Evolutionary conservation across 192 early-diverging fungal species (phyloP).

Genomic region (Backusella parvicylindrica): DNA sequence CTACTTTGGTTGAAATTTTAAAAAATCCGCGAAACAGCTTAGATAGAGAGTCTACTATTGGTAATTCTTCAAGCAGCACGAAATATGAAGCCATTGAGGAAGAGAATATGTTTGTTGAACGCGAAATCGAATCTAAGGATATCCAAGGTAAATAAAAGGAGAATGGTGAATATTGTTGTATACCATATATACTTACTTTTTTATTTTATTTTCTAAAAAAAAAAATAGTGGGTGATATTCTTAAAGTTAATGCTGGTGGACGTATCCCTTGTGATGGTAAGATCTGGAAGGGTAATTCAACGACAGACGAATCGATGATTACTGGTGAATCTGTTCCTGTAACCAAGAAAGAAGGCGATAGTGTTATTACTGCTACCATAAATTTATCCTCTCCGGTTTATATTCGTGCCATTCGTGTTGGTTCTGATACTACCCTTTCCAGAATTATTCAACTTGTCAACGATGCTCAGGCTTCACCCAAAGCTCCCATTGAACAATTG

Average conservation of each 20-base stretch:
- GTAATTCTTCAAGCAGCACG: not conserved
- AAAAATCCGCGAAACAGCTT: slow-evolving; percentile 15
- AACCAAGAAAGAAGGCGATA: slow-evolving; percentile 45
- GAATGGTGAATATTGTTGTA: not conserved
- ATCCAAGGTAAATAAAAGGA: slow-evolving; percentile 50
- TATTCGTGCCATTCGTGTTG: slow-evolving; percentile 62
- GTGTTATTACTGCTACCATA: slow-evolving; percentile 63
- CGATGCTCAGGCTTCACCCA: slow-evolving; percentile 57
- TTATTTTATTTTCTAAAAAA: slow-evolving; percentile 23
- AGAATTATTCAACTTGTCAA: slow-evolving; percentile 63
- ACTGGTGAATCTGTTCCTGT: slow-evolving; percentile 79
- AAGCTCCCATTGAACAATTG: slow-evolving; percentile 63
- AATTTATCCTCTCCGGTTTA: slow-evolving; percentile 55
- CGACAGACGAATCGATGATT: slow-evolving; percentile 77
- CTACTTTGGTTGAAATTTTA: slow-evolving; percentile 46
- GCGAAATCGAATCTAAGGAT: slow-evolving; percentile 41
- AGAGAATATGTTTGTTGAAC: slow-evolving; percentile 34
- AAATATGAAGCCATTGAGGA: slow-evolving; percentile 10
- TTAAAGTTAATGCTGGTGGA: slow-evolving; percentile 64
- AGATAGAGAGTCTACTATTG: not conserved
- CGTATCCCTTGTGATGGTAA: slow-evolving; percentile 75
- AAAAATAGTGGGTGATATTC: slow-evolving; percentile 63
- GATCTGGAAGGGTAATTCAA: slow-evolving; percentile 49
- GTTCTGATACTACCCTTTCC: slow-evolving; percentile 57
- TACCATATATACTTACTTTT: slow-evolving; percentile 12